These are phyloP conservation scores for Epithemia pelagica DNA, from an alignment of 108 stramenopile genomes.

Conservation along the genomic window DNA sequence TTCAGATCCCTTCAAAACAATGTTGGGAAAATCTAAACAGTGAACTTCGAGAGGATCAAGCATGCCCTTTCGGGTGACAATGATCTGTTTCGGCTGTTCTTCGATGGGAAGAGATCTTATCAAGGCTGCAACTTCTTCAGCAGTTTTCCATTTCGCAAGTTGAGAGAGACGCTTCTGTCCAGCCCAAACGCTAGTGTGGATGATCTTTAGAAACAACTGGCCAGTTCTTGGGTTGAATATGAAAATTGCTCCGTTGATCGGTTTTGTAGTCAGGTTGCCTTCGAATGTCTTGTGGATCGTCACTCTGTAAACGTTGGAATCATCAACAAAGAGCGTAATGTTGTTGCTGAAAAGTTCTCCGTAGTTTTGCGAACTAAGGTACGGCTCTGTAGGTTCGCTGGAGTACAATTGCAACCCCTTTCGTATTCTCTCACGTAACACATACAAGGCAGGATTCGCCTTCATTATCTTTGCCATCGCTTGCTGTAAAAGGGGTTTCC, in stretches of 20 bases:
- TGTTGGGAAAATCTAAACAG: conserved; percentile 98
- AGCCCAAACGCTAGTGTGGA: conserved; percentile 99
- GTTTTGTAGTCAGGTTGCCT: conserved; percentile 98
- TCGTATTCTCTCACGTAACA: conserved; percentile 97
- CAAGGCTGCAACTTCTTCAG: conserved; percentile 98
- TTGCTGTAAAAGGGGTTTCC: conserved; percentile 97
- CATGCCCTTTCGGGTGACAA: conserved; percentile 98
- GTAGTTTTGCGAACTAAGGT: conserved; percentile 98
- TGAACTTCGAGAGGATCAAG: conserved; percentile 98
- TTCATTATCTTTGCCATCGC: conserved; percentile 99
- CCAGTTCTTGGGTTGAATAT: conserved; percentile 99
- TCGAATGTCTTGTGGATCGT: conserved; percentile 99
- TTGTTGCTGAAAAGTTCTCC: conserved; percentile 97
- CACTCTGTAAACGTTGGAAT: conserved; percentile 98
- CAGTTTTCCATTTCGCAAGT: conserved; percentile 99
- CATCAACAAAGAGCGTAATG: conserved; percentile 99
- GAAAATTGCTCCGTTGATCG: conserved; percentile 99
- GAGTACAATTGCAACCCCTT: conserved; percentile 98
- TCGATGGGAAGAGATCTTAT: conserved; percentile 97
- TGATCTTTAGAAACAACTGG: conserved; percentile 97
- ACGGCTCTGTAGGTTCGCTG: conserved; percentile 99
- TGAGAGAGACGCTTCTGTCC: conserved; percentile 98
- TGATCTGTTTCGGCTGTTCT: conserved; percentile 99
- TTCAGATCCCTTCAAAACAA: conserved; percentile 97
- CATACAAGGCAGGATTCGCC: conserved; percentile 99